Percentiles rank a stretch among this genome's conserved stretches.
These are phyloP conservation scores for Talaromyces adpressus DNA, from an alignment of 495 filamentous ascomycete species.

Conservation along the genomic window DNA sequence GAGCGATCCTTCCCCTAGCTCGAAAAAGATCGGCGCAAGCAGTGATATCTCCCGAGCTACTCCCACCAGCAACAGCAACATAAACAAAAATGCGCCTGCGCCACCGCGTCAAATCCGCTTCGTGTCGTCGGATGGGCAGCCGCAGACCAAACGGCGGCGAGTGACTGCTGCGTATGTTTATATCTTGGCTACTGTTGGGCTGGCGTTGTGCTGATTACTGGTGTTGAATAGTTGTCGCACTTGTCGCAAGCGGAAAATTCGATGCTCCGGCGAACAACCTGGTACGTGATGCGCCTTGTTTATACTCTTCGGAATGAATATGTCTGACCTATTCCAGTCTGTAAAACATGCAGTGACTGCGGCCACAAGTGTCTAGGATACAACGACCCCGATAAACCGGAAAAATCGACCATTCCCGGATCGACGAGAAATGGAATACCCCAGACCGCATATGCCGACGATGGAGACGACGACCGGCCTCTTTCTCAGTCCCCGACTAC, in stretches of 20 bases:
- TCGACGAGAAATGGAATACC: conserved; percentile 10
- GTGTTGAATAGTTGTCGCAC: conserved; percentile 55
- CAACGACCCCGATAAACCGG: conserved; percentile 31
- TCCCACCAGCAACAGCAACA: neutral
- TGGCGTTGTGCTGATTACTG: conserved; percentile 8
- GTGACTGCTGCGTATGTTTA: conserved; percentile 70
- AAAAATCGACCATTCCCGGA: conserved; percentile 16
- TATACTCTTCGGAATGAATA: conserved; percentile 4
- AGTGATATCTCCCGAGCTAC: neutral
- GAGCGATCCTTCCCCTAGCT: conserved; percentile 36
- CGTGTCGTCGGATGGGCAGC: conserved; percentile 74
- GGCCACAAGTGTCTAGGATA: conserved; percentile 68
- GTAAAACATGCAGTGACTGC: conserved; percentile 69
- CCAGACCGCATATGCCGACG: neutral
- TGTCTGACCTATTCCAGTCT: conserved; percentile 27
- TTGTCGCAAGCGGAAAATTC: conserved; percentile 75
- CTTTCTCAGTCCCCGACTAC: conserved; percentile 59
- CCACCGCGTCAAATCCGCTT: conserved; percentile 58
- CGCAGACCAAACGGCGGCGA: conserved; percentile 70
- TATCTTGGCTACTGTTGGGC: conserved; percentile 10
- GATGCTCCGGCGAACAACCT: conserved; percentile 73
- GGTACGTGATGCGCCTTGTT: conserved; percentile 18
- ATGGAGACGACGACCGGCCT: conserved; percentile 16
- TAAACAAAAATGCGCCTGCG: conserved; percentile 25
- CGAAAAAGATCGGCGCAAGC: conserved; percentile 24